These are phyloP conservation scores for Excoecaria cochinchinensis DNA, from an alignment of 345 rosid genomes.

Conservation along the genomic window DNA sequence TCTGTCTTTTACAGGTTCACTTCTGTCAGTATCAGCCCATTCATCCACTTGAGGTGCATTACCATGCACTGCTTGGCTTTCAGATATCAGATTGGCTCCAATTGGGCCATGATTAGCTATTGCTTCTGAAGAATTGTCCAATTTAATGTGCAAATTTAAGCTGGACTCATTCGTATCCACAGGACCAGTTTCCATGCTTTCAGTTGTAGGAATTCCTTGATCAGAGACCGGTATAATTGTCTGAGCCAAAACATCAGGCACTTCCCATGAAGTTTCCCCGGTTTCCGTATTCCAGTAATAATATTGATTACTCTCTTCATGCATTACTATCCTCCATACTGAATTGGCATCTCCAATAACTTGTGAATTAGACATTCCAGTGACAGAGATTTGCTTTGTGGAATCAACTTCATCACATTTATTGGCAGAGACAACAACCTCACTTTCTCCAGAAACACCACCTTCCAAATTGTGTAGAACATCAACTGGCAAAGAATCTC, in stretches of 20 bases:
- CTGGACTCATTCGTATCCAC: conserved; percentile 28
- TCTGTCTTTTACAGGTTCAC: conserved; percentile 31
- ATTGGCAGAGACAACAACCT: conserved; percentile 27
- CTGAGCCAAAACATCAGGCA: conserved; percentile 57
- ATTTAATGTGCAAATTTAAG: conserved; percentile 27
- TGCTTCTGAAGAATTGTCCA: conserved; percentile 36
- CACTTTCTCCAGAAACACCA: conserved; percentile 31
- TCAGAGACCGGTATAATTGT: conserved; percentile 32
- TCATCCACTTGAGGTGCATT: conserved; percentile 28
- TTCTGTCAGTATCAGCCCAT: conserved; percentile 28
- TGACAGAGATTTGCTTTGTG: conserved; percentile 35
- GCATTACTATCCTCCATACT: conserved; percentile 84
- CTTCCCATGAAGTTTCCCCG: conserved; percentile 97
- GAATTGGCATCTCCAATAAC: conserved; percentile 46
- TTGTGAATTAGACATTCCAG: conserved; percentile 44
- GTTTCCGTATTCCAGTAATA: conserved; percentile 96
- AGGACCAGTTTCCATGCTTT: conserved; percentile 31
- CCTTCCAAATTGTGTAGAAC: conserved; percentile 30
- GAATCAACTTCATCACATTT: conserved; percentile 36
- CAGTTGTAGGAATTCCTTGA: conserved; percentile 28
- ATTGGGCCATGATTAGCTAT: conserved; percentile 19
- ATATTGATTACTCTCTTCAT: conserved; percentile 82
- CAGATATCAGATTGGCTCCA: conserved; percentile 29
- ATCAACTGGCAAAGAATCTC: conserved; percentile 32
- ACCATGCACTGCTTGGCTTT: conserved; percentile 23